phyloP scores from a whole-genome alignment of 768 basidiomycete species.

The Erythrobasidium yunnanense region DNA sequence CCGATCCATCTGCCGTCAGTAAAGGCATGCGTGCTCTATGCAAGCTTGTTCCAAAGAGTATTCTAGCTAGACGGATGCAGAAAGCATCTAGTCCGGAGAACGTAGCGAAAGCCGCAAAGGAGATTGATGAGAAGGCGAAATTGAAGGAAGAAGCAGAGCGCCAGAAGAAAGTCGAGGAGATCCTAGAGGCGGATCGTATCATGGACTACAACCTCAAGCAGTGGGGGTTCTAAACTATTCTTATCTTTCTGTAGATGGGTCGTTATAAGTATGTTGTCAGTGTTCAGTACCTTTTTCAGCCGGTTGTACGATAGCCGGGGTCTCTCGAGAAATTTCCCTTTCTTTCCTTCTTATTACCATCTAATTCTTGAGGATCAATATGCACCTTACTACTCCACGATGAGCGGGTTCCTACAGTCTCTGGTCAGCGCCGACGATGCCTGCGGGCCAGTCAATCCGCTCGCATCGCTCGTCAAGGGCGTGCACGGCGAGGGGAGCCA shows the following conservation, averaged over 20 bases:
- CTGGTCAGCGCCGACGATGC: constrained; percentile 21
- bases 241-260: neutral
- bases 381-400: too few relatives aligned
- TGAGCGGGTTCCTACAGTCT: constrained; percentile 21
- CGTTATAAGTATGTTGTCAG: neutral
- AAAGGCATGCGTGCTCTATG: neutral
- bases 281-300: too few relatives aligned
- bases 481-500: constrained; percentile 54
- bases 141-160: neutral
- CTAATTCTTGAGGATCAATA: too few relatives aligned
- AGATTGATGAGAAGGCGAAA: neutral
- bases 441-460: constrained; percentile 73
- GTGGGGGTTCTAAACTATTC: neutral
- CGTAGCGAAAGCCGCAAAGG: neutral
- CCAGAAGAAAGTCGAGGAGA: neutral
- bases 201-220: neutral
- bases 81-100: neutral
- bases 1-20: neutral
- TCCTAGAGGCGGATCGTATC: neutral
- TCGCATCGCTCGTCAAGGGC: constrained; percentile 66
- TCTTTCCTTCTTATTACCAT: too few relatives aligned
- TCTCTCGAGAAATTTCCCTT: too few relatives aligned
- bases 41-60: neutral
- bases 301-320: too few relatives aligned
- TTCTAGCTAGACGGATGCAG: neutral